A percentile compares a stretch with the other conserved stretches of the same genome.
Conservation (phyloP, 106 monocot species). For the Cymbidium sinense region DNA sequence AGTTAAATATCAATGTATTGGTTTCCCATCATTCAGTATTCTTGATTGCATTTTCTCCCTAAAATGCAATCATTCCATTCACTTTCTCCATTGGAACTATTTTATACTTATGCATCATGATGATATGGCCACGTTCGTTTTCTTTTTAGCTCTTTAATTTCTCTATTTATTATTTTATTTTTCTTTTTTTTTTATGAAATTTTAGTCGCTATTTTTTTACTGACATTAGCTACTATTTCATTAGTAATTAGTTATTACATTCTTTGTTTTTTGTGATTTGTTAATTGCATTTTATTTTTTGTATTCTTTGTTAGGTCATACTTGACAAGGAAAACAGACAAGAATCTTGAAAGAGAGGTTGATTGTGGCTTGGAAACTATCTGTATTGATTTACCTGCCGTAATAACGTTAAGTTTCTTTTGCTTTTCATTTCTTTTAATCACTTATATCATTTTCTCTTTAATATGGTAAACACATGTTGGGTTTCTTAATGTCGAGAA, state of each 20-base stretch:
- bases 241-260: background rate
- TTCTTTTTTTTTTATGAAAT: too few relatives aligned
- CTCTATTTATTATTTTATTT: background rate
- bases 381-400: constrained; percentile 75
- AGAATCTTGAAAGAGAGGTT: constrained; percentile 92
- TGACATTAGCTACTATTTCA: background rate
- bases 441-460: background rate
- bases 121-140: background rate
- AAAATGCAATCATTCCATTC: background rate
- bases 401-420: constrained; percentile 84
- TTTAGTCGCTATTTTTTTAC: background rate
- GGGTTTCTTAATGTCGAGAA: too few relatives aligned
- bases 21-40: background rate
- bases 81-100: background rate
- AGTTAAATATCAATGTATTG: too few relatives aligned
- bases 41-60: background rate
- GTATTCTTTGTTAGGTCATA: constrained; percentile 46
- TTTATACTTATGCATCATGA: background rate
- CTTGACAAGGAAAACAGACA: constrained; percentile 70
- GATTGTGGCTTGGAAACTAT: constrained; percentile 93
- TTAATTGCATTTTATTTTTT: background rate
- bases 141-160: background rate
- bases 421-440: background rate
- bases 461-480: background rate
- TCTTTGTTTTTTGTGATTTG: background rate